phyloP scores from a whole-genome alignment of 1,284 basidiomycete genomes.

The Termitomyces sp. region DNA sequence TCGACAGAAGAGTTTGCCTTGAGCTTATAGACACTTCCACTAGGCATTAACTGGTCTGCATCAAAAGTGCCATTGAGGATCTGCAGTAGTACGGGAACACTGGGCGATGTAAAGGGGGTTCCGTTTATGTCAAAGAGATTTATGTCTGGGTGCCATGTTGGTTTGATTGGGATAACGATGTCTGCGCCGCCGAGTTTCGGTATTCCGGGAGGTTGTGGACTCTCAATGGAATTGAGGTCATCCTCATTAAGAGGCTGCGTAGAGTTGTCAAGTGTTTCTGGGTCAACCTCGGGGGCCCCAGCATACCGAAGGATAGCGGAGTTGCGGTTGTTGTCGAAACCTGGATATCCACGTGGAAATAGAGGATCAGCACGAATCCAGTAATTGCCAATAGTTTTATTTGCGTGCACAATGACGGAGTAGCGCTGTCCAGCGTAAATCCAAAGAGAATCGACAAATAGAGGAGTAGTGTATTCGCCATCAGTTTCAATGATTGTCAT shows the following conservation, averaged over 20 bases:
- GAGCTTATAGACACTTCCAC: conserved; percentile 24
- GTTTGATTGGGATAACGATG: conserved; percentile 21
- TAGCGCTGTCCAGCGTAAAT: neutral
- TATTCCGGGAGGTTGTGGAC: conserved; percentile 16
- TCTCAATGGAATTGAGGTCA: neutral
- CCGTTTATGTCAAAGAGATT: conserved; percentile 20
- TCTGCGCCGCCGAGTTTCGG: conserved; percentile 25
- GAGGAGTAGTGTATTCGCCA: neutral
- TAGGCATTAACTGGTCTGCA: conserved; percentile 21
- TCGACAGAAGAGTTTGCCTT: conserved; percentile 23
- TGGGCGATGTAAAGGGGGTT: conserved; percentile 19
- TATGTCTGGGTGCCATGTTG: conserved; percentile 17
- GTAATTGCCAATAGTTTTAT: neutral
- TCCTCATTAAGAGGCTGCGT: neutral
- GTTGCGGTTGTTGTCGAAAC: neutral
- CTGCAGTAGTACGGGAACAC: conserved; percentile 27
- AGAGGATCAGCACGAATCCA: neutral
- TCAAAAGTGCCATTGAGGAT: conserved; percentile 22
- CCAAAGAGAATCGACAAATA: neutral
- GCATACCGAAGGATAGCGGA: neutral
- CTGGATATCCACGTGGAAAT: neutral
- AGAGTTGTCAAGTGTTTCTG: neutral
- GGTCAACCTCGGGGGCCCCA: neutral
- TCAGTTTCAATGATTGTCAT: neutral
- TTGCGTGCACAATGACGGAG: neutral